phyloP scores from a whole-genome alignment of 2,329 filamentous ascomycete genomes.

The Aspergillus novoparasiticus region DNA sequence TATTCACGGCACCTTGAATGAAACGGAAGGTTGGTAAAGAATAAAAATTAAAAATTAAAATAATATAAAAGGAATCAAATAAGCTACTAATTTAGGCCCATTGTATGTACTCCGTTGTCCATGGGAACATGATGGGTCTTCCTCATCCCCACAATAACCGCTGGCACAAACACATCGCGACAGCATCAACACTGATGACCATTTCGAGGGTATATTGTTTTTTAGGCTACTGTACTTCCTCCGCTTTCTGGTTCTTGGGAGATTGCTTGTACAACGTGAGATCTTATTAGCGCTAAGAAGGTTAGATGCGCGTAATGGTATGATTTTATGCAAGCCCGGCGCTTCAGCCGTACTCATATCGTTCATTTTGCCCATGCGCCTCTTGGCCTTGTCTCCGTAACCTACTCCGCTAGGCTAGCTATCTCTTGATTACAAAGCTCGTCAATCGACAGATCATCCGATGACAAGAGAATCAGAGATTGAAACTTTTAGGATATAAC shows the following conservation, averaged over 20 bases:
- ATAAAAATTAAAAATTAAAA: background rate
- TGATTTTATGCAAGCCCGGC: background rate
- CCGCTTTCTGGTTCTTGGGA: background rate
- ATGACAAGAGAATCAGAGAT: too few relatives aligned
- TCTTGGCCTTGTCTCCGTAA: background rate
- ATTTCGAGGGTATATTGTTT: background rate
- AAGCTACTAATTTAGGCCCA: background rate
- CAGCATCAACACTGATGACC: background rate
- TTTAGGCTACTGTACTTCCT: slow-evolving; percentile 9
- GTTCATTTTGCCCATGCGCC: background rate
- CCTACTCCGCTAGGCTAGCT: background rate
- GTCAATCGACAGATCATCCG: too few relatives aligned
- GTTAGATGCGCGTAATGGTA: background rate
- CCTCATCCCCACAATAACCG: background rate
- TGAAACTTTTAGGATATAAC: too few relatives aligned
- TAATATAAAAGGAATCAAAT: background rate
- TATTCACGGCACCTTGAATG: too few relatives aligned
- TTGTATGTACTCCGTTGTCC: background rate
- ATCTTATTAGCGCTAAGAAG: background rate
- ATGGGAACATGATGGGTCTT: background rate
- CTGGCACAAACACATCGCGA: background rate
- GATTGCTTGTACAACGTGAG: background rate
- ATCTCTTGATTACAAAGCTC: background rate
- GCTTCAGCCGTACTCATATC: background rate
- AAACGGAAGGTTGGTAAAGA: background rate